Percentiles rank a stretch among this genome's conserved stretches.
These are phyloP conservation scores for Tricholoma hemisulphureum DNA, from an alignment of 768 basidiomycete genomes.

Conservation along the genomic window DNA sequence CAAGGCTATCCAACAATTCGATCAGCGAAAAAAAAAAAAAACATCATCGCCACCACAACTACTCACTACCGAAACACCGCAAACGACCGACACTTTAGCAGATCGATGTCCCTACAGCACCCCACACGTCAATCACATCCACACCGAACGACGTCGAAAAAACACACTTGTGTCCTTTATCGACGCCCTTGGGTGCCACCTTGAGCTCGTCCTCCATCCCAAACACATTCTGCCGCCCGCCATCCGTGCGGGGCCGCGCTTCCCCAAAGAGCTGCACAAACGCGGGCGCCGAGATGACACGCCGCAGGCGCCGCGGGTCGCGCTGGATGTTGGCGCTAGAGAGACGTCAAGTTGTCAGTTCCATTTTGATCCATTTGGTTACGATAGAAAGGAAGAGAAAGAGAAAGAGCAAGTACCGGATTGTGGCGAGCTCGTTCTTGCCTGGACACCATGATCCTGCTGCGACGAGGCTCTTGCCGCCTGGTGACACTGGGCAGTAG, in stretches of 20 bases:
- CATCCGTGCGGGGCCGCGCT: slow-evolving; percentile 58
- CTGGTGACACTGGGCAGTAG: slow-evolving; percentile 52
- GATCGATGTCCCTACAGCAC: slow-evolving; percentile 75
- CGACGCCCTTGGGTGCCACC: slow-evolving; percentile 86
- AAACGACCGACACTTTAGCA: slow-evolving; percentile 80
- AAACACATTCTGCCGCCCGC: slow-evolving; percentile 73
- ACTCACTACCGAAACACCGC: slow-evolving; percentile 62
- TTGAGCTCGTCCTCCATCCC: slow-evolving; percentile 87
- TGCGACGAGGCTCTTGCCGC: slow-evolving; percentile 69
- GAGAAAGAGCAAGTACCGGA: slow-evolving; percentile 49
- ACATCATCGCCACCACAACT: background rate
- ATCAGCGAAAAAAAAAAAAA: slow-evolving; percentile 21
- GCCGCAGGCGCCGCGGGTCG: slow-evolving; percentile 60
- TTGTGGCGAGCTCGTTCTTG: slow-evolving; percentile 73
- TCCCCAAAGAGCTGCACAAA: slow-evolving; percentile 82
- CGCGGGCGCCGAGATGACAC: slow-evolving; percentile 60
- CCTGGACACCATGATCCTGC: slow-evolving; percentile 80
- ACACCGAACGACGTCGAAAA: background rate
- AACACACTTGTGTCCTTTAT: slow-evolving; percentile 73
- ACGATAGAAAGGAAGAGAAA: background rate
- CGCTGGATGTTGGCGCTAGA: slow-evolving; percentile 62
- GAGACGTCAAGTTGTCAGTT: too few species aligned
- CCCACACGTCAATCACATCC: background rate
- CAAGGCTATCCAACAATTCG: slow-evolving; percentile 56
- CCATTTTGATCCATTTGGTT: too few species aligned